Evolutionary conservation across 1,284 basidiomycete genomes (phyloP).

Genomic region (Ceratobasidium sp.): DNA sequence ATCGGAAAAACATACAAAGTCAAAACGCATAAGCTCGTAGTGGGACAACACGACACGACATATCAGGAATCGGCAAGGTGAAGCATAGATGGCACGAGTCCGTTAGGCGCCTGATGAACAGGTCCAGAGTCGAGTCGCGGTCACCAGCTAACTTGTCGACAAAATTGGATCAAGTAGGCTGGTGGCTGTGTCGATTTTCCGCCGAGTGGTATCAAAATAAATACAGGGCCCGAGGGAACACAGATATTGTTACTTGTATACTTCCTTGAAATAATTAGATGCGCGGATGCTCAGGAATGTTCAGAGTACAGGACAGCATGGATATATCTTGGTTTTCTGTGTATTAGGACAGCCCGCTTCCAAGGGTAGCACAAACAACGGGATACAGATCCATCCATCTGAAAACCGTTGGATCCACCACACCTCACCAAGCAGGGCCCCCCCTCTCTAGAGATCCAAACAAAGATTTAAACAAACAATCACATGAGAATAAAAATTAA

Average conservation of each 20-base stretch:
- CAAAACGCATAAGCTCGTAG: too few species aligned
- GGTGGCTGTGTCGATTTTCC: not conserved
- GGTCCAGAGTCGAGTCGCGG: not conserved
- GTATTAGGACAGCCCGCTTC: constrained; percentile 61
- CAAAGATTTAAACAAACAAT: not conserved
- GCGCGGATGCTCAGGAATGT: too few species aligned
- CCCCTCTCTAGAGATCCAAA: not conserved
- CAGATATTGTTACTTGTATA: not conserved
- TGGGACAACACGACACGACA: too few species aligned
- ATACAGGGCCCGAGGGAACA: not conserved
- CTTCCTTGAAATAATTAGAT: too few species aligned
- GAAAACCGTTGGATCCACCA: constrained; percentile 1
- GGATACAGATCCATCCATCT: constrained; percentile 63
- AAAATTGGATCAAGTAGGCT: not conserved
- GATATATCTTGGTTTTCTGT: constrained; percentile 59
- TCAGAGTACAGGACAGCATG: constrained; percentile 50
- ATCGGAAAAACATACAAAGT: too few species aligned
- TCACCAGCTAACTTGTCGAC: not conserved
- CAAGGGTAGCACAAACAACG: constrained; percentile 24
- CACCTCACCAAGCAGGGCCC: not conserved
- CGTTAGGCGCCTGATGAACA: not conserved
- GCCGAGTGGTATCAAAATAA: not conserved
- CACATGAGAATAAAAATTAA: not conserved
- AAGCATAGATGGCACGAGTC: too few species aligned
- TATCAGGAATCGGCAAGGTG: too few species aligned